Evolutionary conservation across 2,329 filamentous ascomycete genomes (phyloP).

Genomic region (Seiridium cupressi): DNA sequence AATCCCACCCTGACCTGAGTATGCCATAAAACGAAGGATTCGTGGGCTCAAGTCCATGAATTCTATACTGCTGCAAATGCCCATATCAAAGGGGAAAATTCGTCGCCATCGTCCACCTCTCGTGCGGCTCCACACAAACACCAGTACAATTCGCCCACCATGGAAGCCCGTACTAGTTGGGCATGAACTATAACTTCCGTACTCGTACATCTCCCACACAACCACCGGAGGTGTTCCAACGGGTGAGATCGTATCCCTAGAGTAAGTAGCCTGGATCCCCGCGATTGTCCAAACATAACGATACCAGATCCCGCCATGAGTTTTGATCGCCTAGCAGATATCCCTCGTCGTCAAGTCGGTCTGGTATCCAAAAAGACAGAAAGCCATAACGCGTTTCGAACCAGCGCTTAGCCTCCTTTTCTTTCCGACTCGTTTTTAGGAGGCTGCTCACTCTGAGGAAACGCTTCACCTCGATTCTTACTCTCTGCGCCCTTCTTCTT

Average conservation of each 20-base stretch:
- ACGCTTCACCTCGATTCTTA: slow-evolving; percentile 43
- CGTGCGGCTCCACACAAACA: too few relatives aligned
- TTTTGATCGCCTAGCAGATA: slow-evolving; percentile 12
- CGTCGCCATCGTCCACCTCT: too few relatives aligned
- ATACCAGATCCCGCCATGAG: slow-evolving; percentile 17
- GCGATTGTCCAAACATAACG: slow-evolving; percentile 20
- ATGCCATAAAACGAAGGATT: background rate
- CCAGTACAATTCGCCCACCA: too few relatives aligned
- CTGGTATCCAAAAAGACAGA: slow-evolving; percentile 25
- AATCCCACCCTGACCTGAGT: background rate
- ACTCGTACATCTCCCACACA: background rate
- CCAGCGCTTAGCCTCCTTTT: slow-evolving; percentile 53
- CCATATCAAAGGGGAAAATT: too few relatives aligned
- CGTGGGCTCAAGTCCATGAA: too few relatives aligned
- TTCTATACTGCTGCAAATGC: too few relatives aligned
- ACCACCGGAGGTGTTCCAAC: background rate
- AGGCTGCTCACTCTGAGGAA: slow-evolving; percentile 47
- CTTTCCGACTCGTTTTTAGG: slow-evolving; percentile 60
- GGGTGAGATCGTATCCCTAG: slow-evolving; percentile 15
- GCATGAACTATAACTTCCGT: background rate
- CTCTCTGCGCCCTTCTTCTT: slow-evolving; percentile 49
- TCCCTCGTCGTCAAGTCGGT: slow-evolving; percentile 8
- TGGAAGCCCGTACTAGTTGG: too few relatives aligned
- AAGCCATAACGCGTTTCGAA: slow-evolving; percentile 1
- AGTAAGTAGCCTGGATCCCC: slow-evolving; percentile 16